Evolutionary conservation across 2,329 filamentous ascomycete species (phyloP), one percentile per base, ranked within the genome.

Genomic region (Aureobasidium subglaciale): DNA sequence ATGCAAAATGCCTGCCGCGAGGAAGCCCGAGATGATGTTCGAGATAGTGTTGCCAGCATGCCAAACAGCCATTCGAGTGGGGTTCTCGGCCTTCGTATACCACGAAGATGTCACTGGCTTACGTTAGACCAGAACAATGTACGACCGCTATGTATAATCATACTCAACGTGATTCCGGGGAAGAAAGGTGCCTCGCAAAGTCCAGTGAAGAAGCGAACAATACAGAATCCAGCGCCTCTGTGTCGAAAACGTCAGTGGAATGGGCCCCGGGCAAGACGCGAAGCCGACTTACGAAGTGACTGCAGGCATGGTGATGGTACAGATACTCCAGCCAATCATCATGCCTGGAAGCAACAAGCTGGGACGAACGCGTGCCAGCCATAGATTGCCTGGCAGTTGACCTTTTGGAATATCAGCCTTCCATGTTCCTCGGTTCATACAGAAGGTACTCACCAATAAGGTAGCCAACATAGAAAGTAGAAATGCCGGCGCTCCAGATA

Each of bases 341-440:
- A 72, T 72, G 5, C 56, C 58, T 2, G 72, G 72, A 1, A 74
- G 61, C 25, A 72, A 61, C 25, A 65, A 56, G 9, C 68, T 64
- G 1, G 71, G 71, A 38, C 68, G 66, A 0, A 65, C 61, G 56
- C 70, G 71, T 27, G 74, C 74, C 52, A 78, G 67, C 53, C 74
- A 69, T 25, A 78, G 63, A 59, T 77, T 77, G 18, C 72, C 75
- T 0, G 75, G 75, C 1, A 77, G 67, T 56, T 77, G 74, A 6
- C 73, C n/a, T n/a, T n/a, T n/a, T n/a, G n/a, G n/a, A n/a, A n/a
- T n/a, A n/a, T n/a, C n/a, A n/a, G n/a, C n/a, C n/a, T n/a, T n/a
- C n/a, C n/a, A n/a, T n/a, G n/a, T n/a, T n/a, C n/a, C n/a, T n/a
- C n/a, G n/a, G n/a, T n/a, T n/a, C n/a, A n/a, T n/a, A n/a, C n/a